A percentile compares a stretch with the other conserved stretches of the same genome.
Conservation (phyloP, 2,329 filamentous ascomycete species). For the Penicillium sp. region DNA sequence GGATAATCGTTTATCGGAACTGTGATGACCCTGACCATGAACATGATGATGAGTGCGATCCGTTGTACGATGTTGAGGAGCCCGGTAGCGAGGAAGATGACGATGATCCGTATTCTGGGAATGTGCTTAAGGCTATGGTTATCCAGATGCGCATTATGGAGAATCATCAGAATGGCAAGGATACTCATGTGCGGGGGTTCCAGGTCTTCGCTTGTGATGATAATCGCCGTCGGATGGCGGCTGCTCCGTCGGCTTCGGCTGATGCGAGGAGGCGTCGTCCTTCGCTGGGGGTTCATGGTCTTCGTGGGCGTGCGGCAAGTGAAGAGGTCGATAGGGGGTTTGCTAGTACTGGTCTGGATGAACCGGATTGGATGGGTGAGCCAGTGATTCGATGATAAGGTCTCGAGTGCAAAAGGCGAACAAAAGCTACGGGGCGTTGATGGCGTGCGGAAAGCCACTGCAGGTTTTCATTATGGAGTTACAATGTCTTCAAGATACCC, state of each 20-base stretch:
- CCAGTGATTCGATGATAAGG: constrained; percentile 43
- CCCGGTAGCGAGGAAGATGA: constrained; percentile 28
- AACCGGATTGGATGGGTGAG: constrained; percentile 50
- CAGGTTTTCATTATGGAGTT: constrained; percentile 11
- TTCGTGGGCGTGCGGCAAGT: constrained; percentile 19
- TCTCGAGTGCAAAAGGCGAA: not conserved
- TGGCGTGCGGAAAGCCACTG: constrained; percentile 1
- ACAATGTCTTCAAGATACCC: constrained; percentile 23
- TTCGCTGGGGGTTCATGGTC: constrained; percentile 28
- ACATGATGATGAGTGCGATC: constrained; percentile 17
- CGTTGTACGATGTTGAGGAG: constrained; percentile 29
- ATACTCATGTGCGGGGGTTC: constrained; percentile 92
- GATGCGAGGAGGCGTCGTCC: constrained; percentile 30
- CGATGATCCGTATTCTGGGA: constrained; percentile 54
- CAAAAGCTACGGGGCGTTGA: constrained; percentile 1
- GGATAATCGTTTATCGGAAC: constrained; percentile 16
- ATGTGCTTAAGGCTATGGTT: constrained; percentile 80
- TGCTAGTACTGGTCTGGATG: constrained; percentile 33
- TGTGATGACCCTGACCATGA: constrained; percentile 12
- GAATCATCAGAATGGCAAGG: constrained; percentile 98
- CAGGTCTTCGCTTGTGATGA: constrained; percentile 68
- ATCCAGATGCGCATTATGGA: constrained; percentile 87
- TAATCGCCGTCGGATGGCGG: constrained; percentile 29
- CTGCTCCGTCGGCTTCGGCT: constrained; percentile 35
- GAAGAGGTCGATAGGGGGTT: constrained; percentile 30